Evolutionary conservation across 108 stramenopile species (phyloP).

Genomic region (Nannochloropsis granulata): DNA sequence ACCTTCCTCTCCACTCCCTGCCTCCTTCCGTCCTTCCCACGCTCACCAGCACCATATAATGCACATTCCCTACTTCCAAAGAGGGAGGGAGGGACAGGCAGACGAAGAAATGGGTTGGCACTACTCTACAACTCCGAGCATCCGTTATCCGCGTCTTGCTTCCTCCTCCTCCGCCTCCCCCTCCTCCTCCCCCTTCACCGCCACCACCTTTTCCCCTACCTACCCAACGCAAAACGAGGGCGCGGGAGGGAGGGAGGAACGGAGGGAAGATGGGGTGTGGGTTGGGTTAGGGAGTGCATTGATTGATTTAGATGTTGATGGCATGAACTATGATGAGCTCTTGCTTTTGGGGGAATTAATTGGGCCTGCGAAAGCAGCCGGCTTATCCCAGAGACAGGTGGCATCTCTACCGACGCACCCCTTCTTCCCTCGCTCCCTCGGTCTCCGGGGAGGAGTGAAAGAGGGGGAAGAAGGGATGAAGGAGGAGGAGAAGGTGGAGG

Average conservation of each 20-base stretch:
- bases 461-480: background rate
- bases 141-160: background rate
- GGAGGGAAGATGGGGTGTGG: background rate
- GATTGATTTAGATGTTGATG: background rate
- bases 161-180: background rate
- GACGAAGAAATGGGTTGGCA: background rate
- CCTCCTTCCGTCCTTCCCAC: background rate
- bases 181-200: background rate
- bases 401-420: background rate
- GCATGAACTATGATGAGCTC: background rate
- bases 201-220: background rate
- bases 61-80: no score
- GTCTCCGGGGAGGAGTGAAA: background rate
- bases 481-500: background rate
- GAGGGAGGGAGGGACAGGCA: background rate
- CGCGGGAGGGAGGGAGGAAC: background rate
- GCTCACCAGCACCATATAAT: background rate
- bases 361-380: background rate
- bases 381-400: background rate
- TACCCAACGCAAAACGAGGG: no score
- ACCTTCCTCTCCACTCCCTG: background rate
- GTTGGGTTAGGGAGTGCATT: background rate
- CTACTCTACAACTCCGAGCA: background rate
- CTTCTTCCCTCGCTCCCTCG: background rate
- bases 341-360: background rate